Evolutionary conservation across 1,284 basidiomycete genomes (phyloP).

Genomic region (Irpex sp.): DNA sequence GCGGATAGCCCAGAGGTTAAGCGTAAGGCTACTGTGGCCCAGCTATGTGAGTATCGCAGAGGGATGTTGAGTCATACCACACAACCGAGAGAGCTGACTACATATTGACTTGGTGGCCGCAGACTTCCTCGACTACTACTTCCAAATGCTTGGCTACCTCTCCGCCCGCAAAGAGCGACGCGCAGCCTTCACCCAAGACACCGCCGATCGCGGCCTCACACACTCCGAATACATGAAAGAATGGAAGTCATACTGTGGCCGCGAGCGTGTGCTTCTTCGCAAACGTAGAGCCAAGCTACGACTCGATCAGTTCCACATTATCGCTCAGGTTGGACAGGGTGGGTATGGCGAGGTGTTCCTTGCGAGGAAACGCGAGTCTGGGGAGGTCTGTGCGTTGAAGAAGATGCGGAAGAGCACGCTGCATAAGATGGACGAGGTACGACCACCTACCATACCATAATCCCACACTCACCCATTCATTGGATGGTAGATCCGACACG

Average conservation of each 20-base stretch:
- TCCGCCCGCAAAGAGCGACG: conserved; percentile 81
- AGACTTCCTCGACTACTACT: conserved; percentile 96
- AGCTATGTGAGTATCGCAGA: conserved; percentile 71
- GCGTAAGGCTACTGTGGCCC: conserved; percentile 92
- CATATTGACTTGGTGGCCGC: conserved; percentile 7
- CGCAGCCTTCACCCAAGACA: conserved; percentile 81
- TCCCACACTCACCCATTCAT: too few relatives aligned
- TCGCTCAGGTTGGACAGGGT: conserved; percentile 95
- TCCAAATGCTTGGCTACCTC: conserved; percentile 88
- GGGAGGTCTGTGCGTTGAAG: conserved; percentile 93
- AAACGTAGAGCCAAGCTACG: conserved; percentile 84
- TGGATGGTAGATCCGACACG: conserved; percentile 73
- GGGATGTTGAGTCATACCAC: neutral
- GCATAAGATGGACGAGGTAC: conserved; percentile 94
- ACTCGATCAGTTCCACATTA: conserved; percentile 92
- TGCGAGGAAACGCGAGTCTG: conserved; percentile 87
- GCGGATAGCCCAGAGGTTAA: conserved; percentile 83
- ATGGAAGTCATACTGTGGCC: conserved; percentile 87
- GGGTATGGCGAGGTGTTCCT: conserved; percentile 96
- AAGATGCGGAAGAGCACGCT: conserved; percentile 93
- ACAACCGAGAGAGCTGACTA: neutral
- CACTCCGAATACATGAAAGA: conserved; percentile 71
- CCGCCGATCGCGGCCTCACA: conserved; percentile 61
- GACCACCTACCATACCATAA: neutral
- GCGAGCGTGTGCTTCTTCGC: conserved; percentile 88